These are phyloP conservation scores for Phlyctochytrium bullatum DNA, from an alignment of 192 early-diverging fungal genomes.

Conservation along the genomic window DNA sequence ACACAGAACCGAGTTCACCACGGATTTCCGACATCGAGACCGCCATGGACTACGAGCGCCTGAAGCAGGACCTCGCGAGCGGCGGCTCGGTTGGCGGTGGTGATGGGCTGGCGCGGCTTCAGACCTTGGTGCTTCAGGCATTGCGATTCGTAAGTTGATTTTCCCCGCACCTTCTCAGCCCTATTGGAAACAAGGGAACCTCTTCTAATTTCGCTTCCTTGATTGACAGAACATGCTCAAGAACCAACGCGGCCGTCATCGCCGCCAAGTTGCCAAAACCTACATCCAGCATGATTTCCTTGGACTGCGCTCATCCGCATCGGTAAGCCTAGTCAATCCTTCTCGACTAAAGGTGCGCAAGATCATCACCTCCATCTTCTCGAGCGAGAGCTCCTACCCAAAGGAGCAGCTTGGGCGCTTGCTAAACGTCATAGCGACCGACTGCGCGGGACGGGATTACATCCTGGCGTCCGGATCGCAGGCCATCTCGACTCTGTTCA, in stretches of 20 bases:
- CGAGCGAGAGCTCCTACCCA: constrained; percentile 4
- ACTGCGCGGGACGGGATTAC: constrained; percentile 43
- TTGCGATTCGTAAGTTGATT: constrained; percentile 25
- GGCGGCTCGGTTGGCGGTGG: background rate
- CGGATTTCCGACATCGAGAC: background rate
- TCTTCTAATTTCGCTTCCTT: too few species aligned
- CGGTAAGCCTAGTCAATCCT: background rate
- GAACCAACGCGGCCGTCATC: constrained; percentile 1
- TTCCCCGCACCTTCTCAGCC: background rate
- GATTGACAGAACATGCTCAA: background rate
- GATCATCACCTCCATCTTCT: background rate
- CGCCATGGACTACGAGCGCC: constrained; percentile 22
- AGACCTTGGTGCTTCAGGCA: constrained; percentile 37
- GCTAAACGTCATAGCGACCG: constrained; percentile 39
- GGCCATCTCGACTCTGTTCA: constrained; percentile 29
- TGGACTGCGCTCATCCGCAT: constrained; percentile 11
- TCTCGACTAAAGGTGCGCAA: background rate
- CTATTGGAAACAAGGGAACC: too few species aligned
- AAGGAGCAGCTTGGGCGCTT: constrained; percentile 34
- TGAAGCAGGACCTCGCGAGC: constrained; percentile 24
- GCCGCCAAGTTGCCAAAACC: constrained; percentile 14
- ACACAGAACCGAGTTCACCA: background rate
- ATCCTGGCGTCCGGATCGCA: constrained; percentile 11
- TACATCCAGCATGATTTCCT: constrained; percentile 36
- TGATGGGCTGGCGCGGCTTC: constrained; percentile 6